These are phyloP conservation scores for Phytophthora pluvialis DNA, from an alignment of 352 stramenopile species.

Conservation along the genomic window DNA sequence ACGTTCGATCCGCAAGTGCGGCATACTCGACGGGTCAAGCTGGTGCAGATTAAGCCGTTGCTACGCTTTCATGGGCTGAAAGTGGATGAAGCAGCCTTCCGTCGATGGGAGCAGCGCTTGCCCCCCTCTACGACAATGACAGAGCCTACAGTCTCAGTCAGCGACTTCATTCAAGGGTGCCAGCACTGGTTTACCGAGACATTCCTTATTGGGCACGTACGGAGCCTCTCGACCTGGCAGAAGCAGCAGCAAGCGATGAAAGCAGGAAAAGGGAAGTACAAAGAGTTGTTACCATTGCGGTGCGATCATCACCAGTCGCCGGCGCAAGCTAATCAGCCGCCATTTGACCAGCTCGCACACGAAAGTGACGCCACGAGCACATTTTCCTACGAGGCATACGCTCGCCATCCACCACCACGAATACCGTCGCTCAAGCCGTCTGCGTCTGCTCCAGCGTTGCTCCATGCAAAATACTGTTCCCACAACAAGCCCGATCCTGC, in stretches of 20 bases:
- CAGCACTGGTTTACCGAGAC: conserved; percentile 59
- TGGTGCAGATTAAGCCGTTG: conserved; percentile 47
- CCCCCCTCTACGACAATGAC: conserved; percentile 7
- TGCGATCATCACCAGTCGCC: conserved; percentile 22
- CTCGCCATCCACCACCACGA: conserved; percentile 32
- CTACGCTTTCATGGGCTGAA: conserved; percentile 49
- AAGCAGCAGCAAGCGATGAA: conserved; percentile 33
- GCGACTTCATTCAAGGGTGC: conserved; percentile 54
- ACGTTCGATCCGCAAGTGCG: conserved; percentile 50
- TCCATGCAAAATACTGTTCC: conserved; percentile 34
- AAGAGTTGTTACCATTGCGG: conserved; percentile 25
- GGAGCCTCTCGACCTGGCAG: conserved; percentile 25
- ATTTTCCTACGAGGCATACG: conserved; percentile 62
- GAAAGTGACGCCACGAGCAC: conserved; percentile 43
- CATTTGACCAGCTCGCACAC: conserved; percentile 53
- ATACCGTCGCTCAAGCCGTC: conserved; percentile 13
- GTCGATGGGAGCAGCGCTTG: conserved; percentile 67
- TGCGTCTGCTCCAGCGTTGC: conserved; percentile 33
- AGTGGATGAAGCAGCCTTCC: conserved; percentile 49
- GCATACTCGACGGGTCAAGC: conserved; percentile 39
- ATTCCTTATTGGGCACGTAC: conserved; percentile 49
- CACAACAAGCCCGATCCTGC: conserved; percentile 27
- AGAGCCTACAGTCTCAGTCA: conserved; percentile 39
- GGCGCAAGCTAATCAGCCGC: conserved; percentile 28
- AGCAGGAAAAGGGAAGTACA: conserved; percentile 14